Conservation (phyloP, 768 basidiomycete genomes). For the Collybia nuda region DNA sequence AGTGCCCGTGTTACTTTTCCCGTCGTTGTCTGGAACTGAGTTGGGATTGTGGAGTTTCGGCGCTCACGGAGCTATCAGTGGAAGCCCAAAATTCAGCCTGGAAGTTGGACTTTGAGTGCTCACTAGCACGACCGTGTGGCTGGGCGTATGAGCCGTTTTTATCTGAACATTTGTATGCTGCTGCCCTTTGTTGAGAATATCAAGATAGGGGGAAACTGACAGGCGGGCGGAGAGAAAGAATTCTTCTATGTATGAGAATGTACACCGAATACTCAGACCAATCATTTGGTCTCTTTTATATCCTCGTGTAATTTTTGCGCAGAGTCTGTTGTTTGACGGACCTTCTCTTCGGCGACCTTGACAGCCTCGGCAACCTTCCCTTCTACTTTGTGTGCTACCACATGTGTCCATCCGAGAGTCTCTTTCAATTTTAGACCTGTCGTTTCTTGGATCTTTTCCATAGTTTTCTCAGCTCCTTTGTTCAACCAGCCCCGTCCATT, state of each 20-base stretch:
- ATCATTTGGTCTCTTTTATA: slow-evolving; percentile 14
- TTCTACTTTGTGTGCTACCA: slow-evolving; percentile 15
- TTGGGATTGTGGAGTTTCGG: too few relatives aligned
- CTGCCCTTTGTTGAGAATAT: too few relatives aligned
- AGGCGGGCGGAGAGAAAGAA: neutral
- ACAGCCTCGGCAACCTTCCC: slow-evolving; percentile 18
- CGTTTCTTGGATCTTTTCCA: slow-evolving; percentile 58
- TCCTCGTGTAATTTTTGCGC: slow-evolving; percentile 23
- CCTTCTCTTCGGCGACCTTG: slow-evolving; percentile 25
- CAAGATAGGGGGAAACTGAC: too few relatives aligned
- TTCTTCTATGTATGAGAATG: neutral
- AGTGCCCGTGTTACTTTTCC: too few relatives aligned
- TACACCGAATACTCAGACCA: slow-evolving; percentile 6
- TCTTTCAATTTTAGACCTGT: slow-evolving; percentile 77
- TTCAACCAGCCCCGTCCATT: slow-evolving; percentile 44
- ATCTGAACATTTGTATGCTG: too few relatives aligned
- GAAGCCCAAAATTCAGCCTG: too few relatives aligned
- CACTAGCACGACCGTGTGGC: too few relatives aligned
- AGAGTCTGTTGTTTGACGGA: slow-evolving; percentile 11
- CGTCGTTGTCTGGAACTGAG: too few relatives aligned
- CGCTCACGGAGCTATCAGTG: too few relatives aligned
- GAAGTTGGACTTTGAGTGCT: too few relatives aligned
- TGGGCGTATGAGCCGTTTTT: too few relatives aligned
- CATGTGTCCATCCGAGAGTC: slow-evolving; percentile 45
- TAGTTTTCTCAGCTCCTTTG: slow-evolving; percentile 41